Percentiles rank a stretch among this genome's conserved stretches.
These are phyloP conservation scores for Venturia aucupariae DNA, from an alignment of 2,329 filamentous ascomycete species.

Conservation along the genomic window DNA sequence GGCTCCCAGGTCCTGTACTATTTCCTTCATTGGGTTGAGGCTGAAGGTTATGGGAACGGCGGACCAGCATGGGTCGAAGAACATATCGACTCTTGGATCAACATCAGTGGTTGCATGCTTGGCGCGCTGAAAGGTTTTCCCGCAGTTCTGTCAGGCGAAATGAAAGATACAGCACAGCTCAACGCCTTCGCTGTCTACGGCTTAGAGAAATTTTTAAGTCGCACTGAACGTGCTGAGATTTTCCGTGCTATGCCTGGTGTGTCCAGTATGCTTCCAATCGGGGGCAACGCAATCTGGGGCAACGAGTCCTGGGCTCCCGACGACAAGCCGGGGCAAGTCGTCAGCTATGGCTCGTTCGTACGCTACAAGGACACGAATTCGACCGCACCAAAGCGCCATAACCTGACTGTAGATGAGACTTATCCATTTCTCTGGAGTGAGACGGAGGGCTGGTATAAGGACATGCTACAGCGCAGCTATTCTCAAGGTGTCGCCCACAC, in stretches of 20 bases:
- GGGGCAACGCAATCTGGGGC: conserved; percentile 91
- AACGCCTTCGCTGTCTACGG: conserved; percentile 96
- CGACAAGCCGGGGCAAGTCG: conserved; percentile 62
- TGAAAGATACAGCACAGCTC: conserved; percentile 95
- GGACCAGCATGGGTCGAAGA: conserved; percentile 84
- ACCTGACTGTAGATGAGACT: conserved; percentile 73
- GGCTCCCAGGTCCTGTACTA: conserved; percentile 89
- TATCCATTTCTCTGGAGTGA: conserved; percentile 69
- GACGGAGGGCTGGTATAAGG: conserved; percentile 76
- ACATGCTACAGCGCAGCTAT: conserved; percentile 65
- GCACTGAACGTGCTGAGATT: conserved; percentile 82
- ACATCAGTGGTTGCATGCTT: conserved; percentile 96
- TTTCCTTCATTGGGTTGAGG: conserved; percentile 75
- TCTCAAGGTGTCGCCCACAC: conserved; percentile 84
- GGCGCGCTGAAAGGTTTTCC: conserved; percentile 86
- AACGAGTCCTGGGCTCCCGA: conserved; percentile 82
- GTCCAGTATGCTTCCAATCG: conserved; percentile 91
- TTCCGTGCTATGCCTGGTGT: conserved; percentile 97
- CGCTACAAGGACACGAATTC: conserved; percentile 66
- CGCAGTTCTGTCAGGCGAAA: conserved; percentile 87
- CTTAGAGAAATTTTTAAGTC: conserved; percentile 87
- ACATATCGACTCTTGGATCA: conserved; percentile 92
- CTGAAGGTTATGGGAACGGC: conserved; percentile 65
- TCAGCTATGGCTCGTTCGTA: conserved; percentile 71
- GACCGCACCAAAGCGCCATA: conserved; percentile 38